A percentile compares a stretch with the other conserved stretches of the same genome.
These are phyloP conservation scores for Chalara sp. DNA, from an alignment of 2,329 filamentous ascomycete species.

Conservation along the genomic window DNA sequence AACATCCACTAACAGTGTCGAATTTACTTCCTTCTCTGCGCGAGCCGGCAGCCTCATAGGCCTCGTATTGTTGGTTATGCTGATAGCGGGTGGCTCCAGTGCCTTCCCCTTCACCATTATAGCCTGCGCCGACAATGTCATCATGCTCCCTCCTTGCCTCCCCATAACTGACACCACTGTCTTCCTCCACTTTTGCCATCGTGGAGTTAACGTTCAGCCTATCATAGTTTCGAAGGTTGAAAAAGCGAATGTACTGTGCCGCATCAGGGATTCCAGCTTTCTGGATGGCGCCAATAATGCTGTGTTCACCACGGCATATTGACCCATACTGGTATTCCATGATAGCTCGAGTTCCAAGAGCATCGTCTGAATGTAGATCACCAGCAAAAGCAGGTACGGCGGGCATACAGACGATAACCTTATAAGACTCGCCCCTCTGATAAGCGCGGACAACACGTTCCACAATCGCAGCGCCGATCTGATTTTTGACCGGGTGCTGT, in stretches of 20 bases:
- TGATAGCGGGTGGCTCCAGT: constrained; percentile 28
- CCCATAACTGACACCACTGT: constrained; percentile 62
- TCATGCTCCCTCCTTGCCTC: constrained; percentile 59
- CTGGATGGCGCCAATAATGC: constrained; percentile 66
- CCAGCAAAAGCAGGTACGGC: constrained; percentile 78
- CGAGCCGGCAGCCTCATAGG: constrained; percentile 65
- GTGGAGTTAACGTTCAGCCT: constrained; percentile 65
- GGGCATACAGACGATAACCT: constrained; percentile 72
- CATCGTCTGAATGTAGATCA: constrained; percentile 65
- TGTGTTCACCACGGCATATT: constrained; percentile 70
- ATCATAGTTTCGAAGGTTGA: constrained; percentile 79
- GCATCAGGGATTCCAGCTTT: constrained; percentile 61
- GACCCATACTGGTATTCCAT: constrained; percentile 84
- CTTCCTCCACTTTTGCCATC: constrained; percentile 53
- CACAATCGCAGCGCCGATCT: constrained; percentile 72
- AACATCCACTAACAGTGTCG: constrained; percentile 73
- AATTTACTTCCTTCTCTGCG: constrained; percentile 49
- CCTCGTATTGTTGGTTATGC: constrained; percentile 30
- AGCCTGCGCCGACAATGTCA: constrained; percentile 43
- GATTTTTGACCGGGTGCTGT: constrained; percentile 68
- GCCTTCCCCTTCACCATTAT: constrained; percentile 31
- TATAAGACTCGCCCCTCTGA: constrained; percentile 58
- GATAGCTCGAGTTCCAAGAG: constrained; percentile 72
- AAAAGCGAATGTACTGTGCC: constrained; percentile 71
- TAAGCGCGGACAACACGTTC: constrained; percentile 69